Percentiles rank a stretch among this genome's conserved stretches.
These are phyloP conservation scores for Cyclotella atomus DNA, from an alignment of 108 stramenopile genomes.

Conservation along the genomic window DNA sequence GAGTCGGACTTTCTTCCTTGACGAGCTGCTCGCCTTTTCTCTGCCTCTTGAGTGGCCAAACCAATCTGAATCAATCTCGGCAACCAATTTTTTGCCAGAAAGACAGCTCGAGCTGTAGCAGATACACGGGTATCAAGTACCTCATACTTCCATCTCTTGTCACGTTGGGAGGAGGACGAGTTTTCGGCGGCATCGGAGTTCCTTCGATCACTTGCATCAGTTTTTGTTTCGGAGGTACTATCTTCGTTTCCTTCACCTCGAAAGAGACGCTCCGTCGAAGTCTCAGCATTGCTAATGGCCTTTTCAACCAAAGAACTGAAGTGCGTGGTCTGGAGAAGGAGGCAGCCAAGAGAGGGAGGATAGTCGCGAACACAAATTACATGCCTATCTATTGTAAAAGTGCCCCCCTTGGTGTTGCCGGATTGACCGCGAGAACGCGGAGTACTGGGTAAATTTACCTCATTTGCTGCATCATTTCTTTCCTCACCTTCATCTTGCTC, in stretches of 20 bases:
- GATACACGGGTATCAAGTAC: constrained; percentile 79
- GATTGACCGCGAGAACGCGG: constrained; percentile 21
- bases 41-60: constrained; percentile 80
- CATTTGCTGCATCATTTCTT: background rate
- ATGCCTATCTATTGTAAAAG: constrained; percentile 67
- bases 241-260: constrained; percentile 64
- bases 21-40: constrained; percentile 78
- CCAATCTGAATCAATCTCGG: constrained; percentile 79
- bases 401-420: constrained; percentile 39
- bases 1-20: constrained; percentile 21
- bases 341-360: constrained; percentile 79
- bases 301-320: constrained; percentile 72
- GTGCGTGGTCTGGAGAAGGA: constrained; percentile 80
- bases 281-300: constrained; percentile 63
- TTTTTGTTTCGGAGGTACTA: constrained; percentile 9
- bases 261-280: constrained; percentile 58
- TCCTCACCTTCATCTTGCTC: constrained; percentile 57
- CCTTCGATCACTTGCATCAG: constrained; percentile 1
- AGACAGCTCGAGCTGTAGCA: constrained; percentile 73
- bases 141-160: constrained; percentile 90
- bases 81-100: constrained; percentile 73
- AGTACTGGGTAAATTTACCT: constrained; percentile 16
- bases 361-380: constrained; percentile 76
- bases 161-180: constrained; percentile 45
- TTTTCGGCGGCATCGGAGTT: constrained; percentile 27